These are phyloP conservation scores for Curvularia hawaiiensis DNA, from an alignment of 2,329 filamentous ascomycete species.

Conservation along the genomic window DNA sequence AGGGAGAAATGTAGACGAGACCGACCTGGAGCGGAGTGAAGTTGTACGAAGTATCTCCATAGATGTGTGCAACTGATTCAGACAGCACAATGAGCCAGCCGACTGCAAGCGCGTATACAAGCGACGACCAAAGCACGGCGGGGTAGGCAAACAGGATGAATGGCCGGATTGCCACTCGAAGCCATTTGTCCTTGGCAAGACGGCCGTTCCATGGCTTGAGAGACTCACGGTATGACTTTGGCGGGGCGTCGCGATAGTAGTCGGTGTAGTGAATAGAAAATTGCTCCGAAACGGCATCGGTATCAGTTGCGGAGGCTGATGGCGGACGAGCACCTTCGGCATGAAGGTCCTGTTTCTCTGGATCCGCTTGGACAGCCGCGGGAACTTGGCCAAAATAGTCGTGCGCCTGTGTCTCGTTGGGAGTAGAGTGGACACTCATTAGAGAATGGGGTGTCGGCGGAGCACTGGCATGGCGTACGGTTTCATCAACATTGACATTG, in stretches of 20 bases:
- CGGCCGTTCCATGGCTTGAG: slow-evolving; percentile 80
- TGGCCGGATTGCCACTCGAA: slow-evolving; percentile 76
- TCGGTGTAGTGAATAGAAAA: slow-evolving; percentile 66
- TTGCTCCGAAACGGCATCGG: slow-evolving; percentile 33
- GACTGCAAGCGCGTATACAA: slow-evolving; percentile 84
- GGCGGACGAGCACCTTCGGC: slow-evolving; percentile 15
- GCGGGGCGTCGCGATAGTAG: slow-evolving; percentile 68
- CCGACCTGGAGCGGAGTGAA: slow-evolving; percentile 83
- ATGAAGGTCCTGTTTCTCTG: slow-evolving; percentile 30
- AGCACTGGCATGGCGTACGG: slow-evolving; percentile 10
- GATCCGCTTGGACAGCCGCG: slow-evolving; percentile 10
- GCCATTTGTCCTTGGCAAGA: slow-evolving; percentile 74
- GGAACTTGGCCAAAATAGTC: slow-evolving; percentile 23
- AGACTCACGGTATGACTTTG: slow-evolving; percentile 73
- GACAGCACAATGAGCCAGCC: slow-evolving; percentile 97
- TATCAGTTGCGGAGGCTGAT: slow-evolving; percentile 14
- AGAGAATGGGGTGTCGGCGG: slow-evolving; percentile 21
- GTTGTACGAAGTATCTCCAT: slow-evolving; percentile 73
- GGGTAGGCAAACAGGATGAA: slow-evolving; percentile 90
- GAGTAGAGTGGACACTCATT: slow-evolving; percentile 52
- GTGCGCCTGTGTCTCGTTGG: slow-evolving; percentile 28
- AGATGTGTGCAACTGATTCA: slow-evolving; percentile 83
- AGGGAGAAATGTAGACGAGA: slow-evolving; percentile 87
- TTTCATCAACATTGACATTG: slow-evolving; percentile 51
- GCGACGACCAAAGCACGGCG: slow-evolving; percentile 83